These are phyloP conservation scores for Verticillium zaregamsianum DNA, from an alignment of 2,329 filamentous ascomycete genomes.

Conservation along the genomic window DNA sequence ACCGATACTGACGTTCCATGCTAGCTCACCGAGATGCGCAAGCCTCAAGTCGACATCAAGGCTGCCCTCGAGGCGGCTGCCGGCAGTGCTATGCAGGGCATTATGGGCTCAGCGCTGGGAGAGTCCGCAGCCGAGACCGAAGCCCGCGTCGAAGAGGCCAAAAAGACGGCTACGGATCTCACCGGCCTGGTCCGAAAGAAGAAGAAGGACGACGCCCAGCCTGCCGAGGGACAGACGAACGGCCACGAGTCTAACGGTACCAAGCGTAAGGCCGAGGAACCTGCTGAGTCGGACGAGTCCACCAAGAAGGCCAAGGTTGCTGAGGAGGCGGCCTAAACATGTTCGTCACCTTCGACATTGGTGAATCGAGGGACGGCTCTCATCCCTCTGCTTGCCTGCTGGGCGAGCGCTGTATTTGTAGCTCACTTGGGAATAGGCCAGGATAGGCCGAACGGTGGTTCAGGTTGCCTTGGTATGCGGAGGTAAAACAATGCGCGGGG, in stretches of 20 bases:
- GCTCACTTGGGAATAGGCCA: neutral
- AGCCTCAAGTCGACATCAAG: conserved; percentile 55
- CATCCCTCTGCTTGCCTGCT: neutral
- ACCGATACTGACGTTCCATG: neutral
- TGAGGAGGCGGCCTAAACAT: conserved; percentile 17
- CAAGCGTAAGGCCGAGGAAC: conserved; percentile 52
- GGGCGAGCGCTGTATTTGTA: neutral
- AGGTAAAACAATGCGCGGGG: neutral
- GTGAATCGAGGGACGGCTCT: neutral
- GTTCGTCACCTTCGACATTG: neutral
- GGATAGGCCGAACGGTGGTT: neutral
- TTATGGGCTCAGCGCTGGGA: conserved; percentile 61
- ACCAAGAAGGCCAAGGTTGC: conserved; percentile 29
- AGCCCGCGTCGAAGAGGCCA: conserved; percentile 66
- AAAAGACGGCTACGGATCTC: conserved; percentile 69
- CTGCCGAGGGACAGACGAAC: conserved; percentile 13
- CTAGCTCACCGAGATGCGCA: conserved; percentile 65
- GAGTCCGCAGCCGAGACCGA: conserved; percentile 57
- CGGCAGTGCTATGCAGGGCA: conserved; percentile 48
- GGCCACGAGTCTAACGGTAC: conserved; percentile 32
- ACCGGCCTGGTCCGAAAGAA: conserved; percentile 71
- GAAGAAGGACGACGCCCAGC: conserved; percentile 38
- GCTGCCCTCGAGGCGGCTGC: conserved; percentile 48
- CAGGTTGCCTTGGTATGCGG: neutral
- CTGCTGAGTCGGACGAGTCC: conserved; percentile 26